A percentile compares a stretch with the other conserved stretches of the same genome.
phyloP scores from a whole-genome alignment of 2,329 filamentous ascomycete species.

The Hymenoscyphus infarciens region DNA sequence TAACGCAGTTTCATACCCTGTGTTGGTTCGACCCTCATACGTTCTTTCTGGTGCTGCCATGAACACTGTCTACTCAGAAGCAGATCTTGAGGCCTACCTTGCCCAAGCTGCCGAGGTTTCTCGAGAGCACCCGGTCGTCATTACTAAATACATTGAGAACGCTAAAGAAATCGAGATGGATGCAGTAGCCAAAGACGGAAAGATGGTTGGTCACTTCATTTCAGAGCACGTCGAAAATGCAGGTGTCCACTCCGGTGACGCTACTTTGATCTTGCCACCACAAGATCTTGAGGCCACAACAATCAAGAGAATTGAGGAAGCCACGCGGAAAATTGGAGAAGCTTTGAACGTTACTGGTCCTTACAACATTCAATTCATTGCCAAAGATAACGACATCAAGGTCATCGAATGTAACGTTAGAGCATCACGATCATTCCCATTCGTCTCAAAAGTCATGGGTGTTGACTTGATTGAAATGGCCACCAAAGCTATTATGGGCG shows the following conservation, averaged over 20 bases:
- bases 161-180: constrained; percentile 99
- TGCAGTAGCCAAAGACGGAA: constrained; percentile 86
- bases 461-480: constrained; percentile 98
- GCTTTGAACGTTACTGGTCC: constrained; percentile 95
- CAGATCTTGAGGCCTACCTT: constrained; percentile 84
- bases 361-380: constrained; percentile 99
- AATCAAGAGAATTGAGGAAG: constrained; percentile 86
- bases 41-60: constrained; percentile 96
- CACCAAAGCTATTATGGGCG: constrained; percentile 89
- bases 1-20: constrained; percentile 83
- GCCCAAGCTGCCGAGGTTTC: constrained; percentile 91
- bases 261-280: constrained; percentile 89
- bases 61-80: constrained; percentile 98
- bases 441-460: constrained; percentile 98
- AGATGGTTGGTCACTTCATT: constrained; percentile 91
- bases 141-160: constrained; percentile 99
- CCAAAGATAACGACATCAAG: constrained; percentile 99
- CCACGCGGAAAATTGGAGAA: constrained; percentile 89
- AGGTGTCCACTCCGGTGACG: constrained; percentile 96
- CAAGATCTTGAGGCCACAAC: constrained; percentile 90
- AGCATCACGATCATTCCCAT: constrained; percentile 93
- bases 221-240: constrained; percentile 99
- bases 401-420: constrained; percentile 99
- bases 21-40: constrained; percentile 92
- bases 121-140: constrained; percentile 92